Base-by-base conservation (phyloP, 345 rosid species). In the Barbarea vulgaris region DNA sequence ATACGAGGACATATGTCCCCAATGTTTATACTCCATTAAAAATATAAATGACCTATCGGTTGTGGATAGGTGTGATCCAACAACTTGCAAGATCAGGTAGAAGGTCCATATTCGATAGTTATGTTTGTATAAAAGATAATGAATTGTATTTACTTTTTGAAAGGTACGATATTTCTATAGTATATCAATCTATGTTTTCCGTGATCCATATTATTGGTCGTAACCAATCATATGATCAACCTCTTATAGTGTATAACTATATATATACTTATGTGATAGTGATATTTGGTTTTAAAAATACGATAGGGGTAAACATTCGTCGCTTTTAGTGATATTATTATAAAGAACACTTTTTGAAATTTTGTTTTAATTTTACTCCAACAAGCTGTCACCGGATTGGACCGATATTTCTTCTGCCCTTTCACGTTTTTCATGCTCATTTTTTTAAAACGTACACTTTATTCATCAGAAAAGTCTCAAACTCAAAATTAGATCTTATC, bases 41-140 rank as follows among this genome's bases (percentile, higher is more conserved):
- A 25, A 11, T 37, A 60, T 17, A 18, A 18, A 36, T 33, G 25
- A 24, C 52, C 15, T 25, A 50, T 61, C 17, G n/a, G 9, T 8
- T 19, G 56, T 47, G 7, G 50, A 71, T 59, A 60, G 19, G 36
- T 71, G 3, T 71, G 39, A 61, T 72, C 61, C 17, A 62, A 52
- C 59, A 50, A 53, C 42, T 72, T 52, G 60, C 15, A 53, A 25
- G 27, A 17, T 42, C 28, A 24, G 3, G 24, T 37, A 12, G 6
- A 27, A 47, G 24, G 34, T 69, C 19, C 59, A 50, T 25, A 27
- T 9, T 52, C 22, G 22, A 61, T 62, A 37, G 52, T 44, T 62
- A 27, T 27, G 76, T 51, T 36, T 37, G 17, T 13, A 37, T 28
- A n/a, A 24, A 47, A 50, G 13, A 9, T 72, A 37, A 25, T 50